phyloP scores from a whole-genome alignment of 345 rosid genomes.

The Murraya paniculata region DNA sequence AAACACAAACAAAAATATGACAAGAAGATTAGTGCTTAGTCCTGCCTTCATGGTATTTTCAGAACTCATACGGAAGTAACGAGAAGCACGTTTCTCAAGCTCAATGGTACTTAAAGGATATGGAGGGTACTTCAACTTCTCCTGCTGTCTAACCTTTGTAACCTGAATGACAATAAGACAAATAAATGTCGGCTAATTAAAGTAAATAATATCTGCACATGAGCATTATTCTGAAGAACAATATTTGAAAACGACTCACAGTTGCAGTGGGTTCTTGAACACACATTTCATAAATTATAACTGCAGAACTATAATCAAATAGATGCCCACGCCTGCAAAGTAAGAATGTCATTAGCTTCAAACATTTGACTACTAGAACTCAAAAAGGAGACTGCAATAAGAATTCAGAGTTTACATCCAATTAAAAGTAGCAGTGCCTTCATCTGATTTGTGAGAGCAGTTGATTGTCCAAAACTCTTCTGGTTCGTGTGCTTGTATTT shows the following conservation, averaged over 20 bases:
- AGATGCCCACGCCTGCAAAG: slow-evolving; percentile 89
- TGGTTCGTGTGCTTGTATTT: slow-evolving; percentile 91
- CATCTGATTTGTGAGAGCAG: slow-evolving; percentile 80
- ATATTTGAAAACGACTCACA: slow-evolving; percentile 46
- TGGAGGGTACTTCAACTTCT: slow-evolving; percentile 82
- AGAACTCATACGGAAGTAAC: slow-evolving; percentile 91
- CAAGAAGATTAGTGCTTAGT: background rate
- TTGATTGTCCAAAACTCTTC: slow-evolving; percentile 93
- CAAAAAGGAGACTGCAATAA: slow-evolving; percentile 6
- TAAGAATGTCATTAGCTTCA: slow-evolving; percentile 14
- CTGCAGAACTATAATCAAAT: slow-evolving; percentile 79
- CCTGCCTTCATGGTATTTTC: slow-evolving; percentile 93
- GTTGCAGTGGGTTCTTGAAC: slow-evolving; percentile 82
- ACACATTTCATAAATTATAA: slow-evolving; percentile 89
- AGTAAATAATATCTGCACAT: slow-evolving; percentile 13
- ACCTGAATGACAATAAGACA: slow-evolving; percentile 51
- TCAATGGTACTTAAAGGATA: slow-evolving; percentile 94
- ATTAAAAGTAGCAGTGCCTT: slow-evolving; percentile 71
- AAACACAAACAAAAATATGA: background rate
- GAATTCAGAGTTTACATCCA: slow-evolving; percentile 63
- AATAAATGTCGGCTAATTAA: slow-evolving; percentile 9
- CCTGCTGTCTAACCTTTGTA: slow-evolving; percentile 71
- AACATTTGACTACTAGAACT: slow-evolving; percentile 7
- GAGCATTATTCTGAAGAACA: slow-evolving; percentile 7
- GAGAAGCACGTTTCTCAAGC: slow-evolving; percentile 94